phyloP scores from a whole-genome alignment of 352 stramenopile genomes.

The Aphanomyces astaci region DNA sequence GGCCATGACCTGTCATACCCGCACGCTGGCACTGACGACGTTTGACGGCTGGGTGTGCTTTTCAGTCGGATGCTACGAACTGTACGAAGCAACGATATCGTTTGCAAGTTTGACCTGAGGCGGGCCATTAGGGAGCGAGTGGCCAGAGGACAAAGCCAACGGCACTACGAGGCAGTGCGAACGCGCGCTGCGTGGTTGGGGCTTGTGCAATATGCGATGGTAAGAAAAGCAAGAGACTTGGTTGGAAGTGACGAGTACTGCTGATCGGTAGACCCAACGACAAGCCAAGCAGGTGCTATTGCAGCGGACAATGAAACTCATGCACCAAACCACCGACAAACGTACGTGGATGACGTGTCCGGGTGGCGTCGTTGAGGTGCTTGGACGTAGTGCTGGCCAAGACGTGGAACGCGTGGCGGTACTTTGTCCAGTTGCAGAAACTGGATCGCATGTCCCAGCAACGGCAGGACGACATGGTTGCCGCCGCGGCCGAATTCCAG shows the following conservation, averaged over 20 bases:
- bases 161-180: background rate
- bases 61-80: background rate
- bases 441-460: background rate
- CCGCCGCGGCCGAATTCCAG: constrained; percentile 16
- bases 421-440: constrained; percentile 11
- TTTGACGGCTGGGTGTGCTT: constrained; percentile 1
- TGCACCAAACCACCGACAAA: background rate
- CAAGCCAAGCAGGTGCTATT: background rate
- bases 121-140: no score
- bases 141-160: background rate
- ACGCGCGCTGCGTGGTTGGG: background rate
- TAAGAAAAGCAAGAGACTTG: background rate
- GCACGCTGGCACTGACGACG: background rate
- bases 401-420: background rate
- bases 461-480: constrained; percentile 11
- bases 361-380: background rate
- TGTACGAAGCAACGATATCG: no score
- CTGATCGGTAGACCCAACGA: background rate
- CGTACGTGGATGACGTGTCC: background rate
- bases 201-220: background rate
- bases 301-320: background rate
- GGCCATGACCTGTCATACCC: background rate
- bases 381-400: background rate
- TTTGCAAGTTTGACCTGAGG: no score
- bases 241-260: background rate